These are phyloP conservation scores for Penicillium sp. DNA, from an alignment of 2,329 filamentous ascomycete species.

Conservation along the genomic window DNA sequence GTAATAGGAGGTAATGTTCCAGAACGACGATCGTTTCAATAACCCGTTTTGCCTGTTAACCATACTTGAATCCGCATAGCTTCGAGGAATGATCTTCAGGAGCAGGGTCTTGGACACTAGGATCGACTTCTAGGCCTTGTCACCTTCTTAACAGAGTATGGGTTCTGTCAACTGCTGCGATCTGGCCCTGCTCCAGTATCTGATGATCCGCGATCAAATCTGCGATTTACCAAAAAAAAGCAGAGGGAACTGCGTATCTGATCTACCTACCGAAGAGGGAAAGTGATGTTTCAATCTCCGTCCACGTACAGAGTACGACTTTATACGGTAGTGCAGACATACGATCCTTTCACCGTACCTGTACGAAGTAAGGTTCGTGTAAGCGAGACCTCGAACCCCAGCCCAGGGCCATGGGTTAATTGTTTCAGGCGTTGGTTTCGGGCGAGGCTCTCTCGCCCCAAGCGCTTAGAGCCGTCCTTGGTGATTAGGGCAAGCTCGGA, in stretches of 20 bases:
- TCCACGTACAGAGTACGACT: background rate
- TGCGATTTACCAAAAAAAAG: background rate
- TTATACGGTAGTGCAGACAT: background rate
- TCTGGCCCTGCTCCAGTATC: background rate
- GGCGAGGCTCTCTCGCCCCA: conserved; percentile 11
- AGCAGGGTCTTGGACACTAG: conserved; percentile 11
- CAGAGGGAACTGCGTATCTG: background rate
- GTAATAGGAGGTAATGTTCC: conserved; percentile 15
- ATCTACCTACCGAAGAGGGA: background rate
- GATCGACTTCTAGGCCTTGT: conserved; percentile 3
- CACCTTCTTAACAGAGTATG: conserved; percentile 2
- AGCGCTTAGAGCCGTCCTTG: conserved; percentile 21
- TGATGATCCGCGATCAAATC: background rate
- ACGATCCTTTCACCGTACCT: background rate
- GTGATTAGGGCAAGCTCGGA: background rate
- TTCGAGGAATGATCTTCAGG: conserved; percentile 11
- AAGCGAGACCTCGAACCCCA: conserved; percentile 17
- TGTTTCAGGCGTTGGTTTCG: conserved; percentile 2
- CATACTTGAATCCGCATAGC: background rate
- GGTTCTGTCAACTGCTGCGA: background rate
- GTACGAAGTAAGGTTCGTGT: conserved; percentile 13
- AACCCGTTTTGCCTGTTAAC: conserved; percentile 4
- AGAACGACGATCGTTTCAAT: conserved; percentile 24
- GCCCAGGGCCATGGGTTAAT: conserved; percentile 1
- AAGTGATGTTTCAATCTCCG: conserved; percentile 1